A percentile compares a stretch with the other conserved stretches of the same genome.
These are phyloP conservation scores for Starmerella vaccinii DNA, from an alignment of 805 yeast species.

Conservation along the genomic window DNA sequence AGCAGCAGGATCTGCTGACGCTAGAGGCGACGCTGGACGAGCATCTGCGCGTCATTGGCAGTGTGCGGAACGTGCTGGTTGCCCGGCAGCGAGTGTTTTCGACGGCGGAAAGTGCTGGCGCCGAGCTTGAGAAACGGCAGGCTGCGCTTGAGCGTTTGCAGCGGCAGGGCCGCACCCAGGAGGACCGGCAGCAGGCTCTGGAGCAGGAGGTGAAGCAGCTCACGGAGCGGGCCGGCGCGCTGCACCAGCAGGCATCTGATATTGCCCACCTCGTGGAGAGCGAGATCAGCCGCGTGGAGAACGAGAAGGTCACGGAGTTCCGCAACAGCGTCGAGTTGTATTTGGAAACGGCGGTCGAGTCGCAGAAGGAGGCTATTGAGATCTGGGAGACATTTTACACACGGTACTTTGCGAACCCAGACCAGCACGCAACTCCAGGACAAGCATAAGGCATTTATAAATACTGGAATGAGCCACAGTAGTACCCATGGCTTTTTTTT, in stretches of 20 bases:
- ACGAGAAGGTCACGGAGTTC: constrained; percentile 69
- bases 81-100: constrained; percentile 54
- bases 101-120: constrained; percentile 38
- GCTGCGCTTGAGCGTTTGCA: constrained; percentile 38
- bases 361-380: constrained; percentile 69
- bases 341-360: constrained; percentile 80
- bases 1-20: constrained; percentile 76
- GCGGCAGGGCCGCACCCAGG: constrained; percentile 42
- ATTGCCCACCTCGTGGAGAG: constrained; percentile 55
- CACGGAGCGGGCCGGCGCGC: constrained; percentile 43
- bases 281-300: constrained; percentile 61
- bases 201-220: constrained; percentile 50
- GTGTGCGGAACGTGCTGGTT: constrained; percentile 61
- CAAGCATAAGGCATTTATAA: too few relatives aligned
- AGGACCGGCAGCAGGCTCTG: constrained; percentile 50
- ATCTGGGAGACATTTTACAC: constrained; percentile 49
- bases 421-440: neutral
- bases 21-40: constrained; percentile 82
- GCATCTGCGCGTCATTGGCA: constrained; percentile 65
- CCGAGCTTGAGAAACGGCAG: constrained; percentile 41
- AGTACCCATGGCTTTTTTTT: too few relatives aligned
- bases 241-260: constrained; percentile 51
- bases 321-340: constrained; percentile 82
- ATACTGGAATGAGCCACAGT: too few relatives aligned
- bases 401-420: constrained; percentile 16